Conservation (phyloP, 345 rosid species). For the Murraya paniculata region DNA sequence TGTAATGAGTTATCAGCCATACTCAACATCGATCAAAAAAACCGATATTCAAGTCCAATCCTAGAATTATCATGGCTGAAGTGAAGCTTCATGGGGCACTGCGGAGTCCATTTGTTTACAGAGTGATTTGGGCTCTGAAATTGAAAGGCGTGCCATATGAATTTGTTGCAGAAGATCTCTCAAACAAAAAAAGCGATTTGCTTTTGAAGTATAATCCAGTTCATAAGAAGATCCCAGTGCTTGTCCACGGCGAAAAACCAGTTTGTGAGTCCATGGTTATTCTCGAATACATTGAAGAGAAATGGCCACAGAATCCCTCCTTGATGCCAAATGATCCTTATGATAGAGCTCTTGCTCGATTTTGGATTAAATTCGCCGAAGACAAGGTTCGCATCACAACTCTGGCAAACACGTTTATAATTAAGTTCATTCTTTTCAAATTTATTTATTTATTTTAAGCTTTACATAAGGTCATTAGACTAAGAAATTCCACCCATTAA, state of each 20-base stretch:
- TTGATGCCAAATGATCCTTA: not conserved
- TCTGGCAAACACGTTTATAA: not conserved
- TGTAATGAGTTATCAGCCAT: not conserved
- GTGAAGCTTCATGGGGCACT: not conserved
- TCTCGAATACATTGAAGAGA: not conserved
- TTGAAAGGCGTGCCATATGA: not conserved
- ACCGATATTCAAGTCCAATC: not conserved
- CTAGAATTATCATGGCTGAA: not conserved
- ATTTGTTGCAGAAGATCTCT: not conserved
- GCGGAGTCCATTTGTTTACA: not conserved
- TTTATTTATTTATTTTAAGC: no score
- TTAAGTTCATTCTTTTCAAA: no score
- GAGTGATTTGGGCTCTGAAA: not conserved
- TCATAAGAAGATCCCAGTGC: not conserved
- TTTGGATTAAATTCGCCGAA: not conserved
- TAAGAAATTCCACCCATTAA: no score
- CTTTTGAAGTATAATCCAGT: not conserved
- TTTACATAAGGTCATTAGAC: no score
- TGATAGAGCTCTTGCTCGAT: not conserved
- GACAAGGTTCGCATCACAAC: slow-evolving; percentile 1
- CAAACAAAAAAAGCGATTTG: not conserved
- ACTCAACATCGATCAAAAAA: no score
- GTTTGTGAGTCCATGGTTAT: not conserved
- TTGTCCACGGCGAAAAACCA: not conserved
- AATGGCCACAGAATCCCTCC: not conserved